Base-by-base conservation (phyloP, 768 basidiomycete genomes). In the Lactifluus echinatus region DNA sequence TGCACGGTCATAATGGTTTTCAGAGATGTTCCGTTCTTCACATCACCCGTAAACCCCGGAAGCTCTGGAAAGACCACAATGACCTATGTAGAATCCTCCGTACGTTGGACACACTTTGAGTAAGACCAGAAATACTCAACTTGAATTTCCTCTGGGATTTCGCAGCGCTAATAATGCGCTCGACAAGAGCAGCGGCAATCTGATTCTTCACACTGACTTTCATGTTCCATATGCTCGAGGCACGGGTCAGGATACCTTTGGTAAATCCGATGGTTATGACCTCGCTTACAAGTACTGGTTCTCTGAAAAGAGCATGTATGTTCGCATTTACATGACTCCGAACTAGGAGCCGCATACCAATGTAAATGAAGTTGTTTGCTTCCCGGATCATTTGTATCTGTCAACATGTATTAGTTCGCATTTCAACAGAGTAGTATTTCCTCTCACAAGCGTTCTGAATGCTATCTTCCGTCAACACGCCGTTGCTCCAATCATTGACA, bases 401-500 rank as follows among this genome's bases (percentile, higher is more conserved):
- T 46, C 12, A 34, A 29, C 39, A 11, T 24, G 44, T 40, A 43
- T 54, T 19, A 45, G 57, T 17, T 33, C 19, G 33, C 33, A 56
- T 53, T 40, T 50, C 40, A 51, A 29, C 19, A 21, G 29, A 33
- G 10, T 31, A 43, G 2, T 11, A 45, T 4, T 33, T 47, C 7
- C 2, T 80, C 87, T 68, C 66, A 90, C 89, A 93, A 45, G 95
- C 95, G 64, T 92, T 87, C 72, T 96, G 94, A 58, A 98, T 92
- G 69, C 89, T 93, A 57, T 83, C 80, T 70, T 97, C 95, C 4
- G 81, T 86, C 62, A 94, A 75, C 34, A 93, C 88, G 2, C 94
- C 95, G 64, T 93, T 90, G 65, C 85, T 89, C 95, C 95, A 99
- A 71, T 97, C 95, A 1, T 78, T 83, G 21, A 93, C 88, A 59